Base-by-base conservation (phyloP, 2,329 filamentous ascomycete species). In the Pseudocercospora eumusae region DNA sequence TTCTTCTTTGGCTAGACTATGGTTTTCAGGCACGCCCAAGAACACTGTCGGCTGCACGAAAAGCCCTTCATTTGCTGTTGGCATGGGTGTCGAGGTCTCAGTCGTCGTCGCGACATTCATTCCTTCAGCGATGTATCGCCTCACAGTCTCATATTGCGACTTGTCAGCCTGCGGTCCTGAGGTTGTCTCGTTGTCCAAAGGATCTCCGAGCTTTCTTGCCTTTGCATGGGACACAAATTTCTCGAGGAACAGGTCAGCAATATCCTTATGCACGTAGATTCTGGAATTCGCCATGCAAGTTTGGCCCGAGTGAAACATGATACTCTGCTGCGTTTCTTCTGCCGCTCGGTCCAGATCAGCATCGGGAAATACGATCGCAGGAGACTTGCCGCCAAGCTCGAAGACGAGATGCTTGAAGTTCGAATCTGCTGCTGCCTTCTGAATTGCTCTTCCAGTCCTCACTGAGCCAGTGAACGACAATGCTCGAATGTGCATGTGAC, bases 1-100 rank as follows among this genome's bases (percentile, higher is more conserved):
- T 76, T 95, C 91, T 0, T 83, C 86, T 67, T 83, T 78, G 75
- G 88, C 93, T 15, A 95, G 76, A 60, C 90, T 86, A 89, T 93
- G 93, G 0, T 84, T 82, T 63, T 83, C 81, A 23, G 77, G 87
- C n/a, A 93, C 86, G 62, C 83, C 83, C 33, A 84, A 84, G 0
- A 96, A 77, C 59, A 93, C 78, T 23, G 60, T 61, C 1, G 63
- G 63, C 55, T 64, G 21, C 20, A 53, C 40, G 42, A 56, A 58
- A 15, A 21, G 40, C 21, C 47, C 49, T 31, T n/a, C 21, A 28
- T 25, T 49, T 33, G n/a, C 23, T 27, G 52, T 61, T 45, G 18
- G 52, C 44, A 42, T 56, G n/a, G 31, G 20, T n/a, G 42, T 47
- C 20, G 23, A 31, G 8, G 31, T 25, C 18, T 27, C 23, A n/a